Base-by-base conservation (phyloP, 1,284 basidiomycete genomes). In the Boletellus deceptivus region DNA sequence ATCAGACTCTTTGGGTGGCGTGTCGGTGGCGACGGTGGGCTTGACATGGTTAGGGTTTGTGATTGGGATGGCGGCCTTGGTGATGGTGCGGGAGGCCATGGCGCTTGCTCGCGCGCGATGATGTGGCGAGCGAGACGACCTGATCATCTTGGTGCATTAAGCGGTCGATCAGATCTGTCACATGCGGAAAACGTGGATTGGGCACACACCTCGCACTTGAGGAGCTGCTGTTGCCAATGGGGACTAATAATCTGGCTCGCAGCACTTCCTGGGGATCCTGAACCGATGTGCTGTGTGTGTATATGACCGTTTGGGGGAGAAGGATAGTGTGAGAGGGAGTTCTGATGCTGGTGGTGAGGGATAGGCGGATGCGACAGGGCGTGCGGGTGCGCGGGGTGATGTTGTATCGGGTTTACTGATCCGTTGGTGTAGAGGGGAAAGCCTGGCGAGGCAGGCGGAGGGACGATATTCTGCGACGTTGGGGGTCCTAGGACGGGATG, bases 51-150 rank as follows among this genome's bases (percentile, higher is more conserved):
- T 90, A 10, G 89, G 89, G 62, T 91, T 89, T 49, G 87, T 89
- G 68, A 92, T 92, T 35, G 88, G 81, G 57, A 91, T 89, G 34
- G 88, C 86, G 33, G 86, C 80, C 72, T 90, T 91, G 36, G 85
- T 73, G 50, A 88, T 78, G 10, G 85, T 85, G 45, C 89, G 80
- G 29, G 86, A 84, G 38, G 89, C 86, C 78, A 91, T 83, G 47
- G 87, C 88, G 59, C 81, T 89, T 31, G 86, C 83, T 42, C 88
- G 79, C 22, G 89, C 89, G 54, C 89, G 82, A 62, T 90, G 88
- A 63, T 90, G 87, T 0, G 87, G 86, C 6, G 85, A 86, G 56
- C 84, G 80, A 34, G 85, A 85, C 17, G 83, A 80, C 57, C 89
- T 84, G 55, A 84, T 79, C 76, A 88, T 82, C 86, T 91, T 55